Base-by-base conservation (phyloP, 1,284 basidiomycete species). In the Pterulicium gracile region DNA sequence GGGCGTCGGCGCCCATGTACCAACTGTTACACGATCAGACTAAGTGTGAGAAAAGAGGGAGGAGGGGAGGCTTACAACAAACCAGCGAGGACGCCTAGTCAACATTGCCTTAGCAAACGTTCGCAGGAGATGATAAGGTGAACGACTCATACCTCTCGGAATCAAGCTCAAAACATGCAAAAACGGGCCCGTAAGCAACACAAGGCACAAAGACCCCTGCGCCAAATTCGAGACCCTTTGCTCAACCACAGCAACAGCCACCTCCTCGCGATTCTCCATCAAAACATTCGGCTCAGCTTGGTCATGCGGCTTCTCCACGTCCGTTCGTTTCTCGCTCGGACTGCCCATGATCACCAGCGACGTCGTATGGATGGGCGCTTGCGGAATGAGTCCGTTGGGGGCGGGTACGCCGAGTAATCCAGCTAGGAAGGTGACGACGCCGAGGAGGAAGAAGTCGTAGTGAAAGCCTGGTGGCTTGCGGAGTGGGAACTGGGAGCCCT, bases 361-460 rank as follows among this genome's bases (percentile, higher is more conserved):
- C 12, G 80, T 77, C 0, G 94, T 97, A 57, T 97, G 93, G 19
- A 96, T 88, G 0, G 94, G 95, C 1, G 95, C 94, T 64, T 98
- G 95, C 0, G 94, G 94, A 43, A 98, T 96, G 18, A 95, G 73
- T 2, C 93, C 94, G 56, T 98, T 97, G 0, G 94, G 94, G 0
- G 94, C 93, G 0, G 94, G 93, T 2, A 96, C 60, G 14, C 94
- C 94, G 2, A 98, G 71, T 15, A 98, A 67, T 0, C 92, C 94
- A 3, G 93, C 84, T 43, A 97, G 78, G 56, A 98, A 88, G 0
- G 94, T 97, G 0, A 89, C 93, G 51, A 95, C 71, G 2, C 94
- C 95, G 13, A 98, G 77, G 3, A 93, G 68, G 69, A 92, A 87
- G 58, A 89, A 88, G 58, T 89, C 87, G 54, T 79, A 93, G 56